phyloP scores from a whole-genome alignment of 2,329 filamentous ascomycete genomes.

The Alternaria brassicicola region DNA sequence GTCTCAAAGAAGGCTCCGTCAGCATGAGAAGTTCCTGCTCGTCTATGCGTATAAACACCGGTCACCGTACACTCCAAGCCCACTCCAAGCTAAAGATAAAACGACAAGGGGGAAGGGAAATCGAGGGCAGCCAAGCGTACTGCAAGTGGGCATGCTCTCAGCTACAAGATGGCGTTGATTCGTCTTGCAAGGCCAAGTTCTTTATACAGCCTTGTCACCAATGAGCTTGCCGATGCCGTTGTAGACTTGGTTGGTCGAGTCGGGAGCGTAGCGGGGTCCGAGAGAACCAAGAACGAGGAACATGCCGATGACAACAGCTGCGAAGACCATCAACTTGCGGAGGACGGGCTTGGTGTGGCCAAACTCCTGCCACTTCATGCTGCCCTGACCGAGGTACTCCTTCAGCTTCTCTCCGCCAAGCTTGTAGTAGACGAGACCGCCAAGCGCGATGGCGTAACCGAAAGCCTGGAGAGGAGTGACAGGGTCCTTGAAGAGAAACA shows the following conservation, averaged over 20 bases:
- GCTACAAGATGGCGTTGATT: not conserved
- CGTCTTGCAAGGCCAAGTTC: not conserved
- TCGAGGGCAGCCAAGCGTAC: not conserved
- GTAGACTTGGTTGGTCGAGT: conserved; percentile 43
- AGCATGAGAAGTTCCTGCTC: conserved; percentile 33
- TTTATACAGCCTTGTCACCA: conserved; percentile 32
- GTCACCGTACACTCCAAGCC: conserved; percentile 29
- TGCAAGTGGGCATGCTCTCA: not conserved
- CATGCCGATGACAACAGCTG: conserved; percentile 65
- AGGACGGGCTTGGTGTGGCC: conserved; percentile 76
- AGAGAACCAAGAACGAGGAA: conserved; percentile 70
- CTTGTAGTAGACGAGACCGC: conserved; percentile 85
- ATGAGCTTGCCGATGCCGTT: conserved; percentile 46
- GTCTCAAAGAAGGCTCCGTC: conserved; percentile 21
- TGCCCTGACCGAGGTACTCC: conserved; percentile 74
- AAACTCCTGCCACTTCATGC: conserved; percentile 85
- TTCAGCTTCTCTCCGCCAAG: conserved; percentile 82
- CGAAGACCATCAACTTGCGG: conserved; percentile 78
- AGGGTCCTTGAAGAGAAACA: conserved; percentile 80
- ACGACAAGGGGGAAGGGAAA: conserved; percentile 38
- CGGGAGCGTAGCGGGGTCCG: conserved; percentile 47
- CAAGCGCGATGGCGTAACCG: conserved; percentile 80
- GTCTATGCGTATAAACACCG: conserved; percentile 45
- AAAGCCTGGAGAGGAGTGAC: conserved; percentile 79
- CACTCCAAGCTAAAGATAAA: conserved; percentile 30